Evolutionary conservation across 2,329 filamentous ascomycete genomes (phyloP).

Genomic region (Fonsecaea pugnacius): DNA sequence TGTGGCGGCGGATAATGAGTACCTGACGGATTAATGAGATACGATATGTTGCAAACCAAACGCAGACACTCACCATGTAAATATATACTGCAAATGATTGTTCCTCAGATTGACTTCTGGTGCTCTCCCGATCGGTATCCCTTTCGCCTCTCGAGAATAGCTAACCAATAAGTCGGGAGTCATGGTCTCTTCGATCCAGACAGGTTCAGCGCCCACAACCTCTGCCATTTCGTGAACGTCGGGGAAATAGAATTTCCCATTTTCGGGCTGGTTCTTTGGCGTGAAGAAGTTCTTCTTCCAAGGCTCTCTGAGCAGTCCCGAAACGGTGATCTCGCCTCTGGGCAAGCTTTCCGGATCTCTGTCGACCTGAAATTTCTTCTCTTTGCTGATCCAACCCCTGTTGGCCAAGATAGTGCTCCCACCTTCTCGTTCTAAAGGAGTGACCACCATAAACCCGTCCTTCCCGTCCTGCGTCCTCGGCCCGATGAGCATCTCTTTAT

Average conservation of each 20-base stretch:
- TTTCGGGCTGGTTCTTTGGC: conserved; percentile 81
- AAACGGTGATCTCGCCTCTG: conserved; percentile 71
- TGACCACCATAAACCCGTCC: conserved; percentile 89
- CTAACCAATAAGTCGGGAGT: conserved; percentile 76
- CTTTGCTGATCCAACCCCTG: conserved; percentile 87
- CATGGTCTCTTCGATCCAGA: conserved; percentile 97
- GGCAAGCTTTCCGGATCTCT: conserved; percentile 68
- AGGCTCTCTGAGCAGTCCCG: conserved; percentile 83
- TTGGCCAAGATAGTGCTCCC: conserved; percentile 80
- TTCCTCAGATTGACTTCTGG: conserved; percentile 93
- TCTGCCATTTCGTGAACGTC: conserved; percentile 90
- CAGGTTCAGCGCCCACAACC: conserved; percentile 77
- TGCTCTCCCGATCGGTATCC: conserved; percentile 84
- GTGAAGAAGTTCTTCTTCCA: conserved; percentile 99
- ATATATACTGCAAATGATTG: conserved; percentile 97
- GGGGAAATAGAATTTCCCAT: conserved; percentile 90
- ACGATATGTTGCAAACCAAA: conserved; percentile 25
- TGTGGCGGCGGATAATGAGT: conserved; percentile 80
- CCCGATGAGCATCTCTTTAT: conserved; percentile 94
- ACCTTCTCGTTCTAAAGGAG: conserved; percentile 75
- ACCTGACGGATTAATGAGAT: conserved; percentile 62
- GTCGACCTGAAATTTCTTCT: conserved; percentile 66
- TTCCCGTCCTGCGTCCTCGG: conserved; percentile 86
- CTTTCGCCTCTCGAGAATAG: conserved; percentile 75
- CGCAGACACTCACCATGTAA: conserved; percentile 77